Evolutionary conservation across 2,329 filamentous ascomycete species (phyloP).

Genomic region (Apiospora sp.): DNA sequence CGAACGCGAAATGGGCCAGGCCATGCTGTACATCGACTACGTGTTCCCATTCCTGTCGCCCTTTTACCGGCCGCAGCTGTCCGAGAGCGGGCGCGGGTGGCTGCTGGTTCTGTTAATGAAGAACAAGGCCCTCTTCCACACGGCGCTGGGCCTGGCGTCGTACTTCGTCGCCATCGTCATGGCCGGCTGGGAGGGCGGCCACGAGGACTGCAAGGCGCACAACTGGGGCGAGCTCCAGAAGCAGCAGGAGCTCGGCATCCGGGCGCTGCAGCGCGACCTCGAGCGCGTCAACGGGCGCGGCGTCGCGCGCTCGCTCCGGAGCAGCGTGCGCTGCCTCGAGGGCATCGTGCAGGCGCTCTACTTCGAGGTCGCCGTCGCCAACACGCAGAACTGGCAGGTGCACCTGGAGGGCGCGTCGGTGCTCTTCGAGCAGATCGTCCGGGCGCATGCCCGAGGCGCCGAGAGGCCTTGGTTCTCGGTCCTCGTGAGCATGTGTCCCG

Average conservation of each 20-base stretch:
- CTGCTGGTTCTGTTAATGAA: slow-evolving; percentile 63
- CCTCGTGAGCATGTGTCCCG: slow-evolving; percentile 36
- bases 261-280: slow-evolving; percentile 54
- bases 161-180: slow-evolving; percentile 63
- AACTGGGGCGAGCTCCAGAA: slow-evolving; percentile 51
- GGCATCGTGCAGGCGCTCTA: slow-evolving; percentile 61
- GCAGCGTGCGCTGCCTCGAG: slow-evolving; percentile 58
- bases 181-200: slow-evolving; percentile 42
- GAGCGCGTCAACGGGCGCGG: slow-evolving; percentile 41
- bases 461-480: slow-evolving; percentile 45
- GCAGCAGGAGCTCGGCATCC: slow-evolving; percentile 54
- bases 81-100: slow-evolving; percentile 67
- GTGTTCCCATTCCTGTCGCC: slow-evolving; percentile 70
- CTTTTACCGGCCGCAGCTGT: slow-evolving; percentile 64
- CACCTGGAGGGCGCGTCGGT: slow-evolving; percentile 59
- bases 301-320: slow-evolving; percentile 51
- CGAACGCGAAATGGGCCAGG: slow-evolving; percentile 43
- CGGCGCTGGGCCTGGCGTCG: slow-evolving; percentile 61
- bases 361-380: slow-evolving; percentile 57
- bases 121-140: slow-evolving; percentile 66
- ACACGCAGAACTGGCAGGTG: slow-evolving; percentile 57
- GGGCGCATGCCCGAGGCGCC: slow-evolving; percentile 34
- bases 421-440: slow-evolving; percentile 56
- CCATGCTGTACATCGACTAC: slow-evolving; percentile 69
- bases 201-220: slow-evolving; percentile 45